These are phyloP conservation scores for Quercus gilva DNA, from an alignment of 306 rosid genomes.

Conservation along the genomic window DNA sequence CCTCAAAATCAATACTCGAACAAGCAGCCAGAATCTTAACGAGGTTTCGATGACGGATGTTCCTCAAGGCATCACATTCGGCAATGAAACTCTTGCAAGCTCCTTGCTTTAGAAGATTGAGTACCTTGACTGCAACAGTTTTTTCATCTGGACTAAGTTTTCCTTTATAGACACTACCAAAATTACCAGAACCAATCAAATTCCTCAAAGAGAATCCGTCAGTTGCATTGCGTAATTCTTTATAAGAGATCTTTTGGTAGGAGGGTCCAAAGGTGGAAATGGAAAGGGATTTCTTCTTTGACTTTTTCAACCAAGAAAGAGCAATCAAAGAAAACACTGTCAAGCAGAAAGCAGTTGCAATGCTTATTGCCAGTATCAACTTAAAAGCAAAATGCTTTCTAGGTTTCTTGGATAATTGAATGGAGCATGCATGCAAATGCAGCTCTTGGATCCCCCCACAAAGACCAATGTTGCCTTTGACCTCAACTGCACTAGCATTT, in stretches of 20 bases:
- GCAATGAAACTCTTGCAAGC: conserved; percentile 22
- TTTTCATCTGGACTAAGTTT: neutral
- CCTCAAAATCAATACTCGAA: conserved; percentile 10
- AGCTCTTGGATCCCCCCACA: neutral
- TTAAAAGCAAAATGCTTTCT: neutral
- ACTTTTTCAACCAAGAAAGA: neutral
- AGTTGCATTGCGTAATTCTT: conserved; percentile 24
- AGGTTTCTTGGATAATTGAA: too few species aligned
- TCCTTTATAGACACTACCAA: conserved; percentile 35
- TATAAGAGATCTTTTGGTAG: conserved; percentile 18
- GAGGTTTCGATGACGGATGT: conserved; percentile 21
- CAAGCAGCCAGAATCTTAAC: conserved; percentile 23
- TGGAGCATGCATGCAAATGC: neutral
- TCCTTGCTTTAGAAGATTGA: conserved; percentile 7
- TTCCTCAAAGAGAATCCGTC: conserved; percentile 9
- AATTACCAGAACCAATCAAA: conserved; percentile 28
- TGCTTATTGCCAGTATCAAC: neutral
- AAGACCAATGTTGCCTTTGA: neutral
- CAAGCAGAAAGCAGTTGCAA: neutral
- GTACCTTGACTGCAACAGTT: conserved; percentile 23
- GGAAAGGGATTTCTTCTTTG: neutral
- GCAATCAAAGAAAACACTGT: neutral
- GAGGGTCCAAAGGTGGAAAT: neutral
- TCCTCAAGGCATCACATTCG: conserved; percentile 29
- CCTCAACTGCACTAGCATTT: neutral